Percentiles rank a stretch among this genome's conserved stretches.
Evolutionary conservation across 2,329 filamentous ascomycete genomes (phyloP).

Genomic region (Arthroderma sp.): DNA sequence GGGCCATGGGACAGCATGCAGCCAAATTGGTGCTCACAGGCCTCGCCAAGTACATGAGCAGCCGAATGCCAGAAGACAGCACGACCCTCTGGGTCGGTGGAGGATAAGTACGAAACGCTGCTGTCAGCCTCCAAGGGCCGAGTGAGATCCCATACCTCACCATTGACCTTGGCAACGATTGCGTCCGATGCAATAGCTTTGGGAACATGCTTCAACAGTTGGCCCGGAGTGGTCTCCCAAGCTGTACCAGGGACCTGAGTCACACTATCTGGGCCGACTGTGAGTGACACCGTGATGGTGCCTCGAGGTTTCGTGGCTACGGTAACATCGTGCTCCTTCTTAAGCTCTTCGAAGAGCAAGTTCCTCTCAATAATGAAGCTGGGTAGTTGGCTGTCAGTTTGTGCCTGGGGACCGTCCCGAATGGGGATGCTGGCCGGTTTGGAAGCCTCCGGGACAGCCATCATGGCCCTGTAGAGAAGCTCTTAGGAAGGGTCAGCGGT

Average conservation of each 20-base stretch:
- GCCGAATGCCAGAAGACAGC: conserved; percentile 97
- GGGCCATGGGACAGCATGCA: conserved; percentile 91
- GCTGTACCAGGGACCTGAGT: conserved; percentile 49
- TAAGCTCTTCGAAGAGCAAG: conserved; percentile 75
- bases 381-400: conserved; percentile 37
- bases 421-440: too few species aligned
- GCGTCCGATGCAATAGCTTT: conserved; percentile 68
- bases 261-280: conserved; percentile 29
- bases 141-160: conserved; percentile 79
- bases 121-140: conserved; percentile 79
- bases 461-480: too few species aligned
- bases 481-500: too few species aligned
- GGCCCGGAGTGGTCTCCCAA: conserved; percentile 86
- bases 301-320: conserved; percentile 39
- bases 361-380: conserved; percentile 74
- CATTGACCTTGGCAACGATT: conserved; percentile 75
- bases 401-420: too few species aligned
- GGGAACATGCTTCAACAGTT: conserved; percentile 64
- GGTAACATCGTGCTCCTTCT: conserved; percentile 70
- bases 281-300: conserved; percentile 37
- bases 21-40: conserved; percentile 76
- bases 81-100: conserved; percentile 63
- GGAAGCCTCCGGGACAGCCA: too few species aligned
- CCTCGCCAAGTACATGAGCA: conserved; percentile 87
- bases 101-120: conserved; percentile 71